Evolutionary conservation across 2,329 filamentous ascomycete genomes (phyloP).

Genomic region (Verticillium klebahnii): DNA sequence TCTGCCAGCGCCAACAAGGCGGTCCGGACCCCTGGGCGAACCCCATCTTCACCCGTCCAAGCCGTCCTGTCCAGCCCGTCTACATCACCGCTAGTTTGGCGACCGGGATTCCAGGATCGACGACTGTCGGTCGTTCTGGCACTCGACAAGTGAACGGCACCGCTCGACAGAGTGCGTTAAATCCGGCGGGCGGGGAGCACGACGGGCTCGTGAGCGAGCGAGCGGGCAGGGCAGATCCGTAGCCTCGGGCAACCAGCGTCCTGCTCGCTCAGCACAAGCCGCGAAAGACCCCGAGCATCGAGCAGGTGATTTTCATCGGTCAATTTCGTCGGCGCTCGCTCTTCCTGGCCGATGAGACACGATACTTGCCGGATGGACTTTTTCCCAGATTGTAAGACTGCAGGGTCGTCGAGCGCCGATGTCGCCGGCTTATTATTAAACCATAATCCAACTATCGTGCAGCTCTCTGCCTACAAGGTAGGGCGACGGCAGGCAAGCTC

Average conservation of each 20-base stretch:
- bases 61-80: background rate
- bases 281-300: background rate
- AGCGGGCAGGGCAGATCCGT: background rate
- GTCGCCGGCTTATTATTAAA: background rate
- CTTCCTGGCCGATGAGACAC: background rate
- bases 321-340: background rate
- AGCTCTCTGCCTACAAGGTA: background rate
- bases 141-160: background rate
- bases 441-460: background rate
- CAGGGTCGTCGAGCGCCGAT: background rate
- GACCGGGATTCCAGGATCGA: background rate
- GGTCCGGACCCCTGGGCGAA: background rate
- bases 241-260: background rate
- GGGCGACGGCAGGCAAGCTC: background rate
- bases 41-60: background rate
- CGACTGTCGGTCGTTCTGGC: background rate
- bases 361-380: background rate
- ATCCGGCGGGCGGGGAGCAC: background rate
- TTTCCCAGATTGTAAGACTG: background rate
- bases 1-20: background rate
- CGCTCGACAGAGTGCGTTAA: background rate
- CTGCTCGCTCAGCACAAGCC: background rate
- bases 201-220: background rate
- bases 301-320: background rate
- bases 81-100: constrained; percentile 1